Evolutionary conservation across 441 rosid species (phyloP).

Genomic region (Aquilaria agallochum): DNA sequence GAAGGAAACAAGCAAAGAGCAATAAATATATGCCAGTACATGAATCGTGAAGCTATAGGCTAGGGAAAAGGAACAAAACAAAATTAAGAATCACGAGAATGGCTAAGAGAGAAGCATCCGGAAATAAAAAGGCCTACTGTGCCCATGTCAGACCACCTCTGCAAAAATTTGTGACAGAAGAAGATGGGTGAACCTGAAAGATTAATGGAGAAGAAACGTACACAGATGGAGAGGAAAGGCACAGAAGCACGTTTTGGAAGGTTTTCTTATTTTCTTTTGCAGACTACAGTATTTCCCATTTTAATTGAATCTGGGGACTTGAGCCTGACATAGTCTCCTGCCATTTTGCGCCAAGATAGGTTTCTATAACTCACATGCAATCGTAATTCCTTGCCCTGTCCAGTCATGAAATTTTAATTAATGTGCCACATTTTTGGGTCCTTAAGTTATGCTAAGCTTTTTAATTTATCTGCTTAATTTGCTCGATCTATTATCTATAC

Average conservation of each 20-base stretch:
- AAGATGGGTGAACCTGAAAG: slow-evolving; percentile 14
- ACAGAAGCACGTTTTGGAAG: slow-evolving; percentile 17
- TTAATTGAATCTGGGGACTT: slow-evolving; percentile 34
- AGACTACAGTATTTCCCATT: slow-evolving; percentile 20
- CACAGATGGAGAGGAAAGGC: neutral
- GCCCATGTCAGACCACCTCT: slow-evolving; percentile 46
- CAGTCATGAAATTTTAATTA: neutral
- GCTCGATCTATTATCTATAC: too few species aligned
- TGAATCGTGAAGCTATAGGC: neutral
- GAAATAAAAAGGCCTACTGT: slow-evolving; percentile 23
- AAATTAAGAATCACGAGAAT: slow-evolving; percentile 49
- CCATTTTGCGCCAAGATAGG: slow-evolving; percentile 4
- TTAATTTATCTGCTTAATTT: too few species aligned
- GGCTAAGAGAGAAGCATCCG: slow-evolving; percentile 24
- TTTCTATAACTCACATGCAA: slow-evolving; percentile 23
- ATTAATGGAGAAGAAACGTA: neutral
- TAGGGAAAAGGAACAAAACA: slow-evolving; percentile 22
- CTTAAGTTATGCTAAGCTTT: too few species aligned
- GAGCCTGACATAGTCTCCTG: slow-evolving; percentile 27
- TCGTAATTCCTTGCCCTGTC: neutral
- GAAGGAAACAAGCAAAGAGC: slow-evolving; percentile 9
- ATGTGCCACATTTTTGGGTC: too few species aligned
- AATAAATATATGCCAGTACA: slow-evolving; percentile 8
- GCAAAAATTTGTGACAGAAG: slow-evolving; percentile 31
- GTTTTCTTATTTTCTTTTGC: slow-evolving; percentile 3